Percentiles rank a stretch among this genome's conserved stretches.
These are phyloP conservation scores for Candida manassasensis DNA, from an alignment of 805 yeast species.

Conservation along the genomic window DNA sequence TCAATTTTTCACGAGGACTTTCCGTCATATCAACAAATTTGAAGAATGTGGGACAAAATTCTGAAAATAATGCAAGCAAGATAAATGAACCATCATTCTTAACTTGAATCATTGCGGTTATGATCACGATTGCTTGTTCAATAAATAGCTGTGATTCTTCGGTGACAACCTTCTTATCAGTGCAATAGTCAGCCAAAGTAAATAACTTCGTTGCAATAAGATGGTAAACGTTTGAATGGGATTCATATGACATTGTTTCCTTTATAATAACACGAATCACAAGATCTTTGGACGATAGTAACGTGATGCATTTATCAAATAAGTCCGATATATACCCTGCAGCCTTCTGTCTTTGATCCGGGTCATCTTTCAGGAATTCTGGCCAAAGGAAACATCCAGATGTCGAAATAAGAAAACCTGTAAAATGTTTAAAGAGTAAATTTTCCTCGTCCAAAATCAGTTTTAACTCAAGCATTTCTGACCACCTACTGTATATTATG, in stretches of 20 bases:
- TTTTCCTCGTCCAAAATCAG: conserved; percentile 33
- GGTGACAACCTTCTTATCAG: conserved; percentile 19
- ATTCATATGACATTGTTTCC: conserved; percentile 63
- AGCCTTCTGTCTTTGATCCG: conserved; percentile 25
- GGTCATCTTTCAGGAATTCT: conserved; percentile 19
- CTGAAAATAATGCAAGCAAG: conserved; percentile 28
- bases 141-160: conserved; percentile 35
- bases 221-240: conserved; percentile 55
- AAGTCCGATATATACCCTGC: conserved; percentile 40
- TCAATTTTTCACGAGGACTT: conserved; percentile 23
- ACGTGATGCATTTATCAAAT: conserved; percentile 45
- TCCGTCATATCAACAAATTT: conserved; percentile 26
- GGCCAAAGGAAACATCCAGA: conserved; percentile 55
- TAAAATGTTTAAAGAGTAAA: conserved; percentile 55
- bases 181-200: conserved; percentile 29
- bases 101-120: conserved; percentile 36
- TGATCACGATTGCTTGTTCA: conserved; percentile 46
- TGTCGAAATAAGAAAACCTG: conserved; percentile 69
- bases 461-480: conserved; percentile 21
- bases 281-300: conserved; percentile 46
- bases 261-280: conserved; percentile 65
- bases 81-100: conserved; percentile 33
- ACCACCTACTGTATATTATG: conserved; percentile 50
- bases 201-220: conserved; percentile 44
- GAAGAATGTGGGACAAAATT: conserved; percentile 22